Conservation (phyloP, 768 basidiomycete species). For the Hericium coralloides region DNA sequence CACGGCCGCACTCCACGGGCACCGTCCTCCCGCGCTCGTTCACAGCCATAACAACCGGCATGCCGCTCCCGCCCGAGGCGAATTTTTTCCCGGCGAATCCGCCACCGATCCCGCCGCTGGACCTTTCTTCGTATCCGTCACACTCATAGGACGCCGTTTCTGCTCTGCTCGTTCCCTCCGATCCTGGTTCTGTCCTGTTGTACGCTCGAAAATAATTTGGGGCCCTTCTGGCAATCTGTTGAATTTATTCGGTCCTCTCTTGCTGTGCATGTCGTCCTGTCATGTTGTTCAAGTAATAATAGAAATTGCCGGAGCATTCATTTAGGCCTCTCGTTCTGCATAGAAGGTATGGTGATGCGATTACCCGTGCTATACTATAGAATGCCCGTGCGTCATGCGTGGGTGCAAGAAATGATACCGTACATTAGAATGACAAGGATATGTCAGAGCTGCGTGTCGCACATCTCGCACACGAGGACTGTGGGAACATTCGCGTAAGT, state of each 20-base stretch:
- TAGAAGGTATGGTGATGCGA: neutral
- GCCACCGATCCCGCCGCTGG: slow-evolving; percentile 1
- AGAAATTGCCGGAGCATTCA: neutral
- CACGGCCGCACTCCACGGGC: slow-evolving; percentile 29
- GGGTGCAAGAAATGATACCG: neutral
- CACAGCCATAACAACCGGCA: slow-evolving; percentile 3
- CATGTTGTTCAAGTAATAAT: slow-evolving; percentile 10
- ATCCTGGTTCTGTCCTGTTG: slow-evolving; percentile 4
- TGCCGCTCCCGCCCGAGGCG: slow-evolving; percentile 9
- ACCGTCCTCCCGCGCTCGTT: slow-evolving; percentile 20
- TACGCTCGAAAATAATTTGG: neutral
- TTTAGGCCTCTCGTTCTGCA: no score
- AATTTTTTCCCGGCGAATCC: neutral
- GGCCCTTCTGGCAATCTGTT: neutral
- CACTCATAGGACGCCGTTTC: slow-evolving; percentile 6
- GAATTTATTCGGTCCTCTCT: neutral
- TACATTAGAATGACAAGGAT: neutral
- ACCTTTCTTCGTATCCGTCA: slow-evolving; percentile 8
- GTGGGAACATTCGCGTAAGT: slow-evolving; percentile 10
- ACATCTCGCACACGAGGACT: slow-evolving; percentile 20
- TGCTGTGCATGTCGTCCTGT: neutral
- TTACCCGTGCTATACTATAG: neutral
- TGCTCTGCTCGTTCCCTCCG: neutral
- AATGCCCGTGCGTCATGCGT: no score
- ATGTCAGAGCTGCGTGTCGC: slow-evolving; percentile 18